Evolutionary conservation across 345 rosid species (phyloP), one percentile per base, ranked within the genome.

Genomic region (Eutrema heterophyllum): DNA sequence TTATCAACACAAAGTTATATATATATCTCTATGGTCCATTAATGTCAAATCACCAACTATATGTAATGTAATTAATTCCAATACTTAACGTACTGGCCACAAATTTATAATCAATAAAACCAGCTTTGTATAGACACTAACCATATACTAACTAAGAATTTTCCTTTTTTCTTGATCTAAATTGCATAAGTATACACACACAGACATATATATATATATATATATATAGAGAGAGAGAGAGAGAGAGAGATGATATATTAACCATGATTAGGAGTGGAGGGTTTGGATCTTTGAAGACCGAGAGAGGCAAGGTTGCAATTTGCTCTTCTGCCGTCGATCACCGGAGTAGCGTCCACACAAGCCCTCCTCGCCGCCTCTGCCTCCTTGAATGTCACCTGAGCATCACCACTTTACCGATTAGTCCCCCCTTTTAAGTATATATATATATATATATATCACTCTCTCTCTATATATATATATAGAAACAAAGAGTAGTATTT

Each of bases 311-410:
- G 96, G 75, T 93, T 93, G 82, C 98, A 93, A 53, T 93, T 93
- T 16, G 98, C 98, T 81, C 97, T 89, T 78, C 98, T 87, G 15
- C 98, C 98, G 70, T 93, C 98, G 32, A 93, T 93, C 83, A 93
- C 97, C 2, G 98, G 97, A 67, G 97, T 86, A 60, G 96, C 87
- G 56, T 93, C 97, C 26, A 88, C 92, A 79, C 98, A 93, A 44
- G 98, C 97, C 61, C 80, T 88, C 91, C 86, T 89, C 75, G 98
- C 98, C 1, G 96, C 96, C 41, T 93, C 97, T 0, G 98, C 88
- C 45, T 91, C 96, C 64, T 81, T 83, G 67, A 93, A 93, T 63
- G 98, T 93, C 53, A 93, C 97, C 98, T 93, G 59, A 44, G 26
- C 71, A 70, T 14, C 30, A 59, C 46, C 59, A 68, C 35, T 59